These are phyloP conservation scores for Pyricularia sp. DNA, from an alignment of 2,329 filamentous ascomycete genomes.

Conservation along the genomic window DNA sequence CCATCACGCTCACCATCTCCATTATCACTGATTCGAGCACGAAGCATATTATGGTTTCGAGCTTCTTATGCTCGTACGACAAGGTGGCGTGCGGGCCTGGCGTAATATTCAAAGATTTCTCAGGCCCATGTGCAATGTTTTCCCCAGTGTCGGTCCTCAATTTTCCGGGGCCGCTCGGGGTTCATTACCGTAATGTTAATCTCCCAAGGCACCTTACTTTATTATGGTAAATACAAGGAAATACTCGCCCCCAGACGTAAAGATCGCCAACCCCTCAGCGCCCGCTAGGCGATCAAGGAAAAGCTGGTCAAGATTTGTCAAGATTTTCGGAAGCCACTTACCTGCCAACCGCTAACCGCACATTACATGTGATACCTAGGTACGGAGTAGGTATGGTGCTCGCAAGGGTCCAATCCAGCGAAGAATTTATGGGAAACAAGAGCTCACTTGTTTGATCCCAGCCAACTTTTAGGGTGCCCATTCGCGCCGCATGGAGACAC, in stretches of 20 bases:
- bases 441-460: not conserved
- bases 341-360: no score
- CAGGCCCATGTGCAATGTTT: no score
- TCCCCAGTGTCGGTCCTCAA: no score
- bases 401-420: no score
- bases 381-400: no score
- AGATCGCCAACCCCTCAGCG: not conserved
- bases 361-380: no score
- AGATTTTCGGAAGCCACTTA: not conserved
- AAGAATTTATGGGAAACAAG: not conserved
- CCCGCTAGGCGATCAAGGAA: not conserved
- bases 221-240: not conserved
- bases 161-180: no score
- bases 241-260: not conserved
- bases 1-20: not conserved
- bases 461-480: not conserved
- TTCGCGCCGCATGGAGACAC: not conserved
- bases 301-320: not conserved
- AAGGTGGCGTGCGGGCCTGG: no score
- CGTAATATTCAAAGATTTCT: no score
- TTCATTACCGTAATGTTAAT: not conserved
- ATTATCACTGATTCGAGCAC: no score
- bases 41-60: no score
- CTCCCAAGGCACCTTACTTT: not conserved
- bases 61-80: no score